Evolutionary conservation across 768 basidiomycete species (phyloP), one percentile per base, ranked within the genome.

Genomic region (Mycena galopus): DNA sequence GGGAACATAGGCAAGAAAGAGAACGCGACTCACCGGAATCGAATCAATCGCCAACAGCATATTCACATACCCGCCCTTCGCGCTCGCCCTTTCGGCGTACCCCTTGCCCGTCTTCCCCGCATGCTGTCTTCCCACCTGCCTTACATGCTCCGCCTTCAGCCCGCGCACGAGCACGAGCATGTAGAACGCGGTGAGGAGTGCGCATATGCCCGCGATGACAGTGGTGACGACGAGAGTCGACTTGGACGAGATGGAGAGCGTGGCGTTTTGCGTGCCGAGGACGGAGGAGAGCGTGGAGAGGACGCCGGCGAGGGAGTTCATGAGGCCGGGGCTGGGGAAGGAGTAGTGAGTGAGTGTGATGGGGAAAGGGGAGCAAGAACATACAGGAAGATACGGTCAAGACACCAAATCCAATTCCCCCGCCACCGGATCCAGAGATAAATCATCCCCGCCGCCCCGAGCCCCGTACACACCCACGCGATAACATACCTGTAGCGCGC

Each of bases 391-490:
- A 91, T 83, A 47, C 85, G 87, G 78, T 89, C 89, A 7, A 86
- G 78, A 27, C 87, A 75, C 90, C 90, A 91, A 61, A 91, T 76
- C 74, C 90, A 91, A 72, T 91, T 91, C 60, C 79, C 80, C 74
- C 81, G 83, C 90, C 90, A 91, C 71, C 84, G 82, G 86, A 88
- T 90, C 88, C 89, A 89, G 23, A 91, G 77, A 81, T 86, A 91
- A 32, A 82, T 63, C 90, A 91, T 90, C 8, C 90, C 90, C 21
- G 69, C 72, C 25, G 79, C 83, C 9, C 90, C 90, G 58, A 91
- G 74, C 1, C 84, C 87, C 25, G 86, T 86, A 76, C 90, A 91
- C 6, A 88, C 53, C 79, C 86, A 88, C 11, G 89, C 90, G 35
- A 91, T 81, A 25, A 89, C 81, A 77, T 85, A 90, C 70, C 89